Evolutionary conservation across 805 yeast genomes (phyloP).

Genomic region (Candida orba): DNA sequence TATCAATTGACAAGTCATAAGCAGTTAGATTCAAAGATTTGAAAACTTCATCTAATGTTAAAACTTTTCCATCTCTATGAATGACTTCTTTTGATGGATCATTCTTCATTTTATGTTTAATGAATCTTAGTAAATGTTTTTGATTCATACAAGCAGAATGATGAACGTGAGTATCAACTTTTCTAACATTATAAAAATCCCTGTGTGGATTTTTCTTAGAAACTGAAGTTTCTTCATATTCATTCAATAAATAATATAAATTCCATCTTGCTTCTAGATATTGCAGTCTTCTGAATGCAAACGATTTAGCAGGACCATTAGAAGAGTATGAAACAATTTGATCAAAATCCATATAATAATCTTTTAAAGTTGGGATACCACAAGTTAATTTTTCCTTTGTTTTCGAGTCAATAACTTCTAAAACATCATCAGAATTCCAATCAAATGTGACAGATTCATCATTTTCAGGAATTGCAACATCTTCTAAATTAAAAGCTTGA

Average conservation of each 20-base stretch:
- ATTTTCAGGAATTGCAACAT: slow-evolving; percentile 43
- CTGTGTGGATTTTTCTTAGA: slow-evolving; percentile 93
- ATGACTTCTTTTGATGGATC: slow-evolving; percentile 85
- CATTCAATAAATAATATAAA: slow-evolving; percentile 78
- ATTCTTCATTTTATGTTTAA: slow-evolving; percentile 88
- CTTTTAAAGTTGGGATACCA: slow-evolving; percentile 74
- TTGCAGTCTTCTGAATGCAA: slow-evolving; percentile 89
- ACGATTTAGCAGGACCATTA: slow-evolving; percentile 95
- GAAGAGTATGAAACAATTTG: slow-evolving; percentile 66
- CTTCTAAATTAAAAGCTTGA: slow-evolving; percentile 33
- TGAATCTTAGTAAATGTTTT: slow-evolving; percentile 88
- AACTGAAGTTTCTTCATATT: slow-evolving; percentile 85
- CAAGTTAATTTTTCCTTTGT: slow-evolving; percentile 34
- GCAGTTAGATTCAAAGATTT: slow-evolving; percentile 87
- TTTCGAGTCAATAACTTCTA: slow-evolving; percentile 44
- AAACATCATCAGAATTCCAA: slow-evolving; percentile 61
- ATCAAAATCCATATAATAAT: slow-evolving; percentile 80
- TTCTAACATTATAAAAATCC: slow-evolving; percentile 93
- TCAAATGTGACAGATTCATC: slow-evolving; percentile 37
- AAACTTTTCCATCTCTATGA: slow-evolving; percentile 82
- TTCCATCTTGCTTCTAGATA: slow-evolving; percentile 97
- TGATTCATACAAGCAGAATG: slow-evolving; percentile 99
- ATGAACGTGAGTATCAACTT: slow-evolving; percentile 97
- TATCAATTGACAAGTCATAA: slow-evolving; percentile 91
- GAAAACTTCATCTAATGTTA: slow-evolving; percentile 86